Evolutionary conservation across 441 rosid genomes (phyloP).

Genomic region (Adansonia grandidieri): DNA sequence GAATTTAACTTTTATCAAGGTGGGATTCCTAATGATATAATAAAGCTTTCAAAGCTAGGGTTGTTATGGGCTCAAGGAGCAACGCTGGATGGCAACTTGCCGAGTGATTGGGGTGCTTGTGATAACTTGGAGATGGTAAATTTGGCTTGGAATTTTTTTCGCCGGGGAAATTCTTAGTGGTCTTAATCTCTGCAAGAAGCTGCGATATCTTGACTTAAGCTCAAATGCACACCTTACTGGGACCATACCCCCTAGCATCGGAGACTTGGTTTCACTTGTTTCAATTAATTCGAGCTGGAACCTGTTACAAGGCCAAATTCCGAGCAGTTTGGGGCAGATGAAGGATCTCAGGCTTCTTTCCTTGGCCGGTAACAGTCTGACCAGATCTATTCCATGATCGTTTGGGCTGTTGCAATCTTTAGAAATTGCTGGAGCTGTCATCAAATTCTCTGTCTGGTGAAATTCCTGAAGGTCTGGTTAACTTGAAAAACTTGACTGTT

Average conservation of each 20-base stretch:
- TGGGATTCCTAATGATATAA: slow-evolving; percentile 43
- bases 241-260: slow-evolving; percentile 46
- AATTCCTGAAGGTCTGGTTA: slow-evolving; percentile 52
- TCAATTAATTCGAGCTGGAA: slow-evolving; percentile 58
- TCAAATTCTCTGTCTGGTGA: slow-evolving; percentile 58
- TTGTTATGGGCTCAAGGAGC: slow-evolving; percentile 65
- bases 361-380: slow-evolving; percentile 55
- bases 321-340: slow-evolving; percentile 40
- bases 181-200: slow-evolving; percentile 46
- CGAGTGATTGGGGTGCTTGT: slow-evolving; percentile 52
- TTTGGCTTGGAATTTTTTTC: slow-evolving; percentile 55
- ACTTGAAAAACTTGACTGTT: slow-evolving; percentile 49
- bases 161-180: slow-evolving; percentile 42
- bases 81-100: slow-evolving; percentile 50
- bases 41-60: slow-evolving; percentile 49
- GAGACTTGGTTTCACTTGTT: slow-evolving; percentile 47
- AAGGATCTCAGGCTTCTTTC: slow-evolving; percentile 51
- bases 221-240: slow-evolving; percentile 48
- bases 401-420: slow-evolving; percentile 47
- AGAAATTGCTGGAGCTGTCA: slow-evolving; percentile 56
- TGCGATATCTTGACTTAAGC: slow-evolving; percentile 54
- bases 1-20: slow-evolving; percentile 63
- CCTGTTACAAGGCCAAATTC: slow-evolving; percentile 56
- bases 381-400: slow-evolving; percentile 51
- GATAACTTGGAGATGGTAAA: slow-evolving; percentile 56